Evolutionary conservation across 139 green algal species (phyloP), one percentile per base, ranked within the genome.

Genomic region (Deuterostichococcus epilithicus): DNA sequence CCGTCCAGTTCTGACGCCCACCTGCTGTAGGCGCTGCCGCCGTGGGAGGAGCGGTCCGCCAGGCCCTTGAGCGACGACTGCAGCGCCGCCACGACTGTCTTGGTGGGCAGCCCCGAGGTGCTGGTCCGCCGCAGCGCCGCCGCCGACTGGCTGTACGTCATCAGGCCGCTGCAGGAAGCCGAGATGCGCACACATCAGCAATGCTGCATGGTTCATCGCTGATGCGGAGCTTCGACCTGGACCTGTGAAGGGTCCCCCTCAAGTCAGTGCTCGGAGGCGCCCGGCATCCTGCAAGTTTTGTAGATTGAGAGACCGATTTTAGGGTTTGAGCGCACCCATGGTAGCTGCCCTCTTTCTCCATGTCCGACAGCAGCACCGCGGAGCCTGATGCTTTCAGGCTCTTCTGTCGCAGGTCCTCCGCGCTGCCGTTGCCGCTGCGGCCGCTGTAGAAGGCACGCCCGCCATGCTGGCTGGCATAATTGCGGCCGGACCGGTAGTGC

Each of bases 401-500:
- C 45, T 33, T 45, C 26, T 69, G 18, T 30, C 72, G 42, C 52
- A 13, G 47, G 67, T 13, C 28, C 8, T 45, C 34, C 71, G 37
- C 28, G 44, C 42, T 38, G 34, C 35, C 30, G 72, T 32, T n/a
- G 26, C 33, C n/a, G 30, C 28, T 70, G 33, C 5, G 18, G 15
- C 33, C 47, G 42, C 32, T 20, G 39, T 75, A n/a, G 42, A 37
- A 30, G 5, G 70, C 70, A 47, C 39, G 36, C 28, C 25, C n/a
- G 45, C 52, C 72, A 45, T 76, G 72, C 45, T n/a, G 44, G 37
- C 44, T 68, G n/a, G 72, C 30, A 30, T 44, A 35, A 8, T 23
- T 38, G 37, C 69, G 69, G 37, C 22, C 69, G 20, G 74, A 65
- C 5, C 75, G 68, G 75, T 75, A 80, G 45, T 80, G 68, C 32